Base-by-base conservation (phyloP, 768 basidiomycete genomes). In the Rhodosporidiobolus odoratus region DNA sequence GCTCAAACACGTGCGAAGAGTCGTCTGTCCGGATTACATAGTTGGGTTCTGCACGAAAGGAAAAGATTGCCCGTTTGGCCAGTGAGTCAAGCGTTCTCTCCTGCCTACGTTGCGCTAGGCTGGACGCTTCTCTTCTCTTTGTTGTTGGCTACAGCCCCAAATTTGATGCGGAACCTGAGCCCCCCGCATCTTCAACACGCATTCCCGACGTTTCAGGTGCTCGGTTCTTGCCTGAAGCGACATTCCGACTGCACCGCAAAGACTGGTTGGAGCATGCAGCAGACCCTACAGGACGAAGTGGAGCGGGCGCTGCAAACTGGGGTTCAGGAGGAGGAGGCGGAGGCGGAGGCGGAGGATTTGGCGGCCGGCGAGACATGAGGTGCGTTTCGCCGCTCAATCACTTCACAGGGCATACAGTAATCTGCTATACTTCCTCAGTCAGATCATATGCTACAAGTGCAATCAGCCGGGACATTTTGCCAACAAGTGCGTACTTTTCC, bases 21-120 rank as follows among this genome's bases (percentile, higher is more conserved):
- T 93, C 53, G 87, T 90, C 19, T 98, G 96, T 79, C 91, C 92
- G 74, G 82, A 86, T 21, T 99, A 95, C 81, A 80, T 97, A 57
- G 89, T 90, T 27, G 94, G 95, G 10, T 91, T 97, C 77, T 99
- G 95, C 79, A 92, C 92, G 16, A 80, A 89, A 65, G 95, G 96
- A 1, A 84, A 88, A 37, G 89, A 93, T 35, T 98, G 95, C 79
- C 66, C 62, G 4, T 59, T 72, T 16, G 76, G 75, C 34, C 73
- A 73, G 67, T 77, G 38, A 17, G 77, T 71, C 27, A 23, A n/a
- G 9, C 27, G 37, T 34, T 56, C 58, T 32, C 34, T 10, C 91
- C 92, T 0, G 91, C 92, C 32, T 91, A 91, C 9, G 92, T 91
- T 78, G 89, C 56, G 57, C 67, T 48, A 90, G 91, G n/a, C 15